Base-by-base conservation (phyloP, 2,329 filamentous ascomycete genomes). In the Cordyceps tenuipes region DNA sequence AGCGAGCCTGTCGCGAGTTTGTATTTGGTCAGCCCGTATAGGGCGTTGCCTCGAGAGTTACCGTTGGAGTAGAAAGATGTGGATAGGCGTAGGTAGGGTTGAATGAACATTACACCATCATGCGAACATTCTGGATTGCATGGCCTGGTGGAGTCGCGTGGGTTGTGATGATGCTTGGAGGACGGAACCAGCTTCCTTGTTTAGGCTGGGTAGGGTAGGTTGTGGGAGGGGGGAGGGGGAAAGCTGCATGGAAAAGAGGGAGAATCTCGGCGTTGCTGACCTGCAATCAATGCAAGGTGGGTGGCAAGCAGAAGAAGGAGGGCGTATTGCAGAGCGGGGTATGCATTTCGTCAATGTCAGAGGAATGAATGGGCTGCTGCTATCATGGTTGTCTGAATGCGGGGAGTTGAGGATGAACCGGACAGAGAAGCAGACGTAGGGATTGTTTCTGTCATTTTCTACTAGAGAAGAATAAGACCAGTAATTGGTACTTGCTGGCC, bases 1-100 rank as follows among this genome's bases (percentile, higher is more conserved):
- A 51, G 52, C 34, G 75, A 72, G 71, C 73, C 8, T 75, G 73
- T 56, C 72, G 72, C 23, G 73, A 75, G 60, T 76, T 75, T 62
- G 70, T 72, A n/a, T 71, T 72, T 65, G 64, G 60, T 10, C 61
- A 64, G 44, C 39, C 61, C 5, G 56, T 36, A 54, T 50, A 34
- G n/a, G 15, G 4, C 41, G 23, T 10, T 15, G 15, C 7, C 5
- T 26, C 26, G 13, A 29, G 2, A 15, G 13, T 19, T 21, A 26
- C 39, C 26, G 39, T 8, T 17, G n/a, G 7, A 19, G 10, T 19
- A n/a, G n/a, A 46, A 46, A 46, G 19, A 5, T 7, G 36, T 23
- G 0, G 36, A 59, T 52, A n/a, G 21, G n/a, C n/a, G n/a, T n/a
- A 39, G 7, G 23, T 39, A 29, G 53, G 47, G 19, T 19, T 13